Evolutionary conservation across 495 filamentous ascomycete genomes (phyloP).

Genomic region (Xylaria sp.): DNA sequence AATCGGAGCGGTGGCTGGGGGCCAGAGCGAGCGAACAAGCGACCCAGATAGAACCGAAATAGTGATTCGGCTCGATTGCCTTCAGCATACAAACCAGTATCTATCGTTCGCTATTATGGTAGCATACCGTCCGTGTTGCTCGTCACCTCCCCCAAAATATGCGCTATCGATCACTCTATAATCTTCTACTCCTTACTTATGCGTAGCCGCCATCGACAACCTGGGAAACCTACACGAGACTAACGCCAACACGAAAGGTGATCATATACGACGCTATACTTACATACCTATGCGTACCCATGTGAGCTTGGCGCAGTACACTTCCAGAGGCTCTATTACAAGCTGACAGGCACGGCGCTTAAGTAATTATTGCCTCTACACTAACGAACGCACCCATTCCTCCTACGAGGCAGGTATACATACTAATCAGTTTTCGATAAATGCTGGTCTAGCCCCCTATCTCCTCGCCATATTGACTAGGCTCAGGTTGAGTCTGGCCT

Average conservation of each 20-base stretch:
- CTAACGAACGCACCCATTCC: background rate
- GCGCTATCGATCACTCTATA: background rate
- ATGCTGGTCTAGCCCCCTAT: background rate
- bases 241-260: background rate
- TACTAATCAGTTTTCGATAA: background rate
- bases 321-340: background rate
- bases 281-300: too few relatives aligned
- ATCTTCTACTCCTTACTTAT: background rate
- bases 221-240: background rate
- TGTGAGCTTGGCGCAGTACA: background rate
- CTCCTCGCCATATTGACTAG: background rate
- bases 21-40: background rate
- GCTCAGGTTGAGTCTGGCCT: background rate
- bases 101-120: background rate
- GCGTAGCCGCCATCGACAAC: background rate
- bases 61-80: background rate
- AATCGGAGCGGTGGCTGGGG: background rate
- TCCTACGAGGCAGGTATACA: background rate
- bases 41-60: background rate
- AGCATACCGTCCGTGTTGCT: background rate
- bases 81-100: background rate
- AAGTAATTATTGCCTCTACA: slow-evolving; percentile 1
- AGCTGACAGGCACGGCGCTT: background rate
- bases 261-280: background rate
- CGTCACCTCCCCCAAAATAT: background rate